A percentile compares a stretch with the other conserved stretches of the same genome.
Evolutionary conservation across 495 filamentous ascomycete genomes (phyloP).

Genomic region (Penicillium bialowiezense): DNA sequence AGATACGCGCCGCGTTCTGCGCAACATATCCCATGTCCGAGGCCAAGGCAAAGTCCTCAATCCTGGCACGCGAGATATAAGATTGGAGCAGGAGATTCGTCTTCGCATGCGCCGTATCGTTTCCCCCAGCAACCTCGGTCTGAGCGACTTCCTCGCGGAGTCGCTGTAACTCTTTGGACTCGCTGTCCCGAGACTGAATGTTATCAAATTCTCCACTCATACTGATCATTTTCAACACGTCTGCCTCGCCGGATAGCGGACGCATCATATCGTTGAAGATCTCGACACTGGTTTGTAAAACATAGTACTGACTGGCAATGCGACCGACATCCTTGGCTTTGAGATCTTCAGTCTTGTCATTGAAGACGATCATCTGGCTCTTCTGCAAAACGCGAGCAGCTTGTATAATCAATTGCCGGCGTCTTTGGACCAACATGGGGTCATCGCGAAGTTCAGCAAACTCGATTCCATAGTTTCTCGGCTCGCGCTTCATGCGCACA

Average conservation of each 20-base stretch:
- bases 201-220: slow-evolving; percentile 97
- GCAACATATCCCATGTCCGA: slow-evolving; percentile 94
- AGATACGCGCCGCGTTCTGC: slow-evolving; percentile 92
- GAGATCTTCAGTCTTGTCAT: slow-evolving; percentile 86
- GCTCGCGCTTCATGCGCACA: slow-evolving; percentile 91
- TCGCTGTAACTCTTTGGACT: slow-evolving; percentile 71
- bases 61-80: slow-evolving; percentile 82
- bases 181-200: slow-evolving; percentile 85
- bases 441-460: slow-evolving; percentile 89
- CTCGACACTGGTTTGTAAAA: slow-evolving; percentile 86
- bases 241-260: slow-evolving; percentile 75
- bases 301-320: slow-evolving; percentile 96
- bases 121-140: slow-evolving; percentile 71
- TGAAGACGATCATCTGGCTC: slow-evolving; percentile 98
- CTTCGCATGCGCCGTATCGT: slow-evolving; percentile 79
- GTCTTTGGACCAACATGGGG: slow-evolving; percentile 74
- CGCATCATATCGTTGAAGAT: slow-evolving; percentile 94
- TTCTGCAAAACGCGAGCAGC: slow-evolving; percentile 82
- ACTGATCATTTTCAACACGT: slow-evolving; percentile 91
- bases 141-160: slow-evolving; percentile 63
- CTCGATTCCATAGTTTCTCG: slow-evolving; percentile 91
- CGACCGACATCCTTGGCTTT: slow-evolving; percentile 90
- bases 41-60: slow-evolving; percentile 88
- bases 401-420: slow-evolving; percentile 78
- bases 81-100: slow-evolving; percentile 94